Conservation (phyloP, 129 eudicot genomes). For the Helianthus annuus region DNA sequence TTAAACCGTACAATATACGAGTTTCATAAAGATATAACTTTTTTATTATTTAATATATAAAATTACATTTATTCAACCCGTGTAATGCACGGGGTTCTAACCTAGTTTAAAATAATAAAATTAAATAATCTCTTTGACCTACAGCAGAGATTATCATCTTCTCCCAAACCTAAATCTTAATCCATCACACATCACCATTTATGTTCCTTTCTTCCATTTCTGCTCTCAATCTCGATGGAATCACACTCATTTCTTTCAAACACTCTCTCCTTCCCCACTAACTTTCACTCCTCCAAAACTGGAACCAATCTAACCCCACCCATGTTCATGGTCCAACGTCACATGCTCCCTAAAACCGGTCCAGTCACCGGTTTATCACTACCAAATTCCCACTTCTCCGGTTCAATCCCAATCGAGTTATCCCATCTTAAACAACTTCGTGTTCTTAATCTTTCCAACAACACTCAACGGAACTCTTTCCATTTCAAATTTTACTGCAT, state of each 20-base stretch:
- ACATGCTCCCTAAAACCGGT: slow-evolving; percentile 49
- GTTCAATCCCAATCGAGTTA: slow-evolving; percentile 63
- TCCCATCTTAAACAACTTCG: slow-evolving; percentile 54
- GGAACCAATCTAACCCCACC: slow-evolving; percentile 57
- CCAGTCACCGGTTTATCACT: slow-evolving; percentile 53
- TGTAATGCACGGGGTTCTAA: too few species aligned
- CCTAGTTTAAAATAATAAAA: too few species aligned
- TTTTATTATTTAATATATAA: too few species aligned
- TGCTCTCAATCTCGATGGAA: slow-evolving; percentile 71
- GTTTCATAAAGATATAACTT: too few species aligned
- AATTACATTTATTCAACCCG: too few species aligned
- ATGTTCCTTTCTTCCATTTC: slow-evolving; percentile 33
- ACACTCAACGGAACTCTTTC: slow-evolving; percentile 79
- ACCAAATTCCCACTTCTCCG: slow-evolving; percentile 59
- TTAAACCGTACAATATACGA: too few species aligned
- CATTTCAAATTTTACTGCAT: slow-evolving; percentile 39
- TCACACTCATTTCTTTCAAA: slow-evolving; percentile 67
- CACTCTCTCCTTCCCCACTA: slow-evolving; percentile 61
- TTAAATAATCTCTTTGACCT: too few species aligned
- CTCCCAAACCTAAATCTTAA: too few species aligned
- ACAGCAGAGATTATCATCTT: too few species aligned
- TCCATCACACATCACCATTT: neutral
- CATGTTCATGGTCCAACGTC: slow-evolving; percentile 88
- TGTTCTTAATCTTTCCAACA: slow-evolving; percentile 66
- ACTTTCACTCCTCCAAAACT: slow-evolving; percentile 56